A percentile compares a stretch with the other conserved stretches of the same genome.
Conservation (phyloP, 2,329 filamentous ascomycete species). For the Orbilia quercus region DNA sequence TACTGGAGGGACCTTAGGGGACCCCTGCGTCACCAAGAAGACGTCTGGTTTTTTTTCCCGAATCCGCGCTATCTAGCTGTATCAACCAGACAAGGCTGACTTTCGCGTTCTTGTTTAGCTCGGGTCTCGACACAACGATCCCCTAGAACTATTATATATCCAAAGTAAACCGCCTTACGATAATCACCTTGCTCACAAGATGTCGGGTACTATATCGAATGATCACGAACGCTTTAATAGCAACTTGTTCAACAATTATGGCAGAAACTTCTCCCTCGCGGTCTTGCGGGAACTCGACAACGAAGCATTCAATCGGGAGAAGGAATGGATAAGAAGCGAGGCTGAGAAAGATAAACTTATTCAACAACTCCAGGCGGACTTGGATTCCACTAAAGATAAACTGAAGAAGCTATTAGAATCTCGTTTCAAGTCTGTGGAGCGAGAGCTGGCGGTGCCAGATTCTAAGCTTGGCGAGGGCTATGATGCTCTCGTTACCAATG, state of each 20-base stretch:
- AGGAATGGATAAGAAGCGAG: slow-evolving; percentile 11
- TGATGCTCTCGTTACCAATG: slow-evolving; percentile 22
- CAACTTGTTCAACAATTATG: slow-evolving; percentile 31
- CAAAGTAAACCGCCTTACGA: slow-evolving; percentile 16
- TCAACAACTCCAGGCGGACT: slow-evolving; percentile 17
- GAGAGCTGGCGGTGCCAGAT: slow-evolving; percentile 37
- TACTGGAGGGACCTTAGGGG: slow-evolving; percentile 41
- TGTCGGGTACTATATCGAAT: slow-evolving; percentile 28
- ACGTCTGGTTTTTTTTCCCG: slow-evolving; percentile 41
- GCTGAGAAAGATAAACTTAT: slow-evolving; percentile 37
- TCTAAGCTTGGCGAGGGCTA: slow-evolving; percentile 36
- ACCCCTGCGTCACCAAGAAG: slow-evolving; percentile 37
- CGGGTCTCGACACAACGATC: slow-evolving; percentile 8
- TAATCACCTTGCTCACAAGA: slow-evolving; percentile 21
- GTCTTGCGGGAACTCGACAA: slow-evolving; percentile 35
- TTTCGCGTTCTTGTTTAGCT: slow-evolving; percentile 8
- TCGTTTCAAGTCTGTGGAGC: slow-evolving; percentile 46
- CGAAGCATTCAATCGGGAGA: slow-evolving; percentile 36
- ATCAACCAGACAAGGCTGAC: slow-evolving; percentile 29
- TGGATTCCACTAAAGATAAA: slow-evolving; percentile 42
- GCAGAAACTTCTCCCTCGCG: slow-evolving; percentile 20
- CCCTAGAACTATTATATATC: slow-evolving; percentile 1
- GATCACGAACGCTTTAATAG: slow-evolving; percentile 37
- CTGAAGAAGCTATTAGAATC: slow-evolving; percentile 41
- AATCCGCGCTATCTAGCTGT: slow-evolving; percentile 5